phyloP scores from a whole-genome alignment of 2,329 filamentous ascomycete genomes.

The Xylariales sp. region DNA sequence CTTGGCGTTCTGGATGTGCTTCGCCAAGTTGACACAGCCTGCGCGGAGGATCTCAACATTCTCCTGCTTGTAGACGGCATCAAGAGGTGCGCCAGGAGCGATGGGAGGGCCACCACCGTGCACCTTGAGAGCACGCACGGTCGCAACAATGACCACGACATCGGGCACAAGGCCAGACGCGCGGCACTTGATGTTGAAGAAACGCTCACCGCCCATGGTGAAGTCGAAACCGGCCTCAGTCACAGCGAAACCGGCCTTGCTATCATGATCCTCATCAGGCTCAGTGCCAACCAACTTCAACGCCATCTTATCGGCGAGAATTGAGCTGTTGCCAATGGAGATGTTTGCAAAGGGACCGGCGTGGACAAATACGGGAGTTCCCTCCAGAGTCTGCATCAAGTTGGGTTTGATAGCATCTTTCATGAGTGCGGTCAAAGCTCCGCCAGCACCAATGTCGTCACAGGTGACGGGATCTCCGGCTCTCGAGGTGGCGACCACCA shows the following conservation, averaged over 20 bases:
- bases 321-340: constrained; percentile 92
- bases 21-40: constrained; percentile 90
- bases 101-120: constrained; percentile 96
- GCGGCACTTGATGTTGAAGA: constrained; percentile 99
- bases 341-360: constrained; percentile 98
- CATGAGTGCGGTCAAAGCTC: constrained; percentile 91
- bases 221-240: constrained; percentile 99
- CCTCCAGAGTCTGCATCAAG: constrained; percentile 96
- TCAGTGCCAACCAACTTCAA: constrained; percentile 95
- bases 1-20: constrained; percentile 90
- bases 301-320: constrained; percentile 91
- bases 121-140: constrained; percentile 91
- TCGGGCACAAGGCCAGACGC: constrained; percentile 90
- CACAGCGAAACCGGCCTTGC: constrained; percentile 87
- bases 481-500: constrained; percentile 89
- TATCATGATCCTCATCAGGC: constrained; percentile 75
- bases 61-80: constrained; percentile 86
- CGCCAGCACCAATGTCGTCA: constrained; percentile 89
- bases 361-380: constrained; percentile 95
- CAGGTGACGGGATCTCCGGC: constrained; percentile 89
- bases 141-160: constrained; percentile 91
- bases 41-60: constrained; percentile 86
- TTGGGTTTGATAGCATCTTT: constrained; percentile 99
- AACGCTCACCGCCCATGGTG: constrained; percentile 98
- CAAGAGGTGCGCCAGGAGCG: constrained; percentile 77